phyloP scores from a whole-genome alignment of 176 grass and related monocot species.

The Eleusine indica region DNA sequence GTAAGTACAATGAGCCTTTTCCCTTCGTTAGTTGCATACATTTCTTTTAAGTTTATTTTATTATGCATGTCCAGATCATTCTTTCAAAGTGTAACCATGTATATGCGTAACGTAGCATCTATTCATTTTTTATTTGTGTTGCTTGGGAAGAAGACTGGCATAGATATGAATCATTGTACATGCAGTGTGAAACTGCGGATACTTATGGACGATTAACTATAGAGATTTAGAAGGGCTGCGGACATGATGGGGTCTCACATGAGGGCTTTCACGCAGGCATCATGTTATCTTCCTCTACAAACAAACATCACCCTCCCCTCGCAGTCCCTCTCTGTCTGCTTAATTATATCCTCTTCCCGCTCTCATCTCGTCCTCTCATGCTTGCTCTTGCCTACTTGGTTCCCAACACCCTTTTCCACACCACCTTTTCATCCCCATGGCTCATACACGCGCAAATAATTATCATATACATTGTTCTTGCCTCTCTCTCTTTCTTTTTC shows the following conservation, averaged over 20 bases:
- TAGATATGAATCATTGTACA: conserved; percentile 34
- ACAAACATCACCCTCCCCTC: conserved; percentile 70
- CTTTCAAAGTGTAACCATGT: conserved; percentile 16
- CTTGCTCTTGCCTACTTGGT: conserved; percentile 69
- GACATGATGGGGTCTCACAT: conserved; percentile 89
- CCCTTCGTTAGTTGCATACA: conserved; percentile 9
- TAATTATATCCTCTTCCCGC: conserved; percentile 47
- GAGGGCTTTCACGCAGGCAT: conserved; percentile 95
- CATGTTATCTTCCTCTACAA: conserved; percentile 99
- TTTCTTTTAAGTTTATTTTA: conserved; percentile 28
- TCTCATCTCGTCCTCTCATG: conserved; percentile 51
- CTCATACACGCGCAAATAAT: conserved; percentile 61
- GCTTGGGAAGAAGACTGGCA: conserved; percentile 7
- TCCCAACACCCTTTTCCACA: conserved; percentile 59
- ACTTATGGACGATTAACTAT: conserved; percentile 33
- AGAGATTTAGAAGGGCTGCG: conserved; percentile 42
- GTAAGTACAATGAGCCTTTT: conserved; percentile 36
- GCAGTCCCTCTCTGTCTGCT: conserved; percentile 45
- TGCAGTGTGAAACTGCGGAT: conserved; percentile 28
- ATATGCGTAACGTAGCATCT: conserved; percentile 6
- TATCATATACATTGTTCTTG: conserved; percentile 38
- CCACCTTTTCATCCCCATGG: conserved; percentile 46
- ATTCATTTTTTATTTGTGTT: conserved; percentile 9
- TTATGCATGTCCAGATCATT: conserved; percentile 6
- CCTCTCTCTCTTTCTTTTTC: neutral